Percentiles rank a stretch among this genome's conserved stretches.
These are phyloP conservation scores for Ehretia macrophylla DNA, from an alignment of 257 asterid genomes.

Conservation along the genomic window DNA sequence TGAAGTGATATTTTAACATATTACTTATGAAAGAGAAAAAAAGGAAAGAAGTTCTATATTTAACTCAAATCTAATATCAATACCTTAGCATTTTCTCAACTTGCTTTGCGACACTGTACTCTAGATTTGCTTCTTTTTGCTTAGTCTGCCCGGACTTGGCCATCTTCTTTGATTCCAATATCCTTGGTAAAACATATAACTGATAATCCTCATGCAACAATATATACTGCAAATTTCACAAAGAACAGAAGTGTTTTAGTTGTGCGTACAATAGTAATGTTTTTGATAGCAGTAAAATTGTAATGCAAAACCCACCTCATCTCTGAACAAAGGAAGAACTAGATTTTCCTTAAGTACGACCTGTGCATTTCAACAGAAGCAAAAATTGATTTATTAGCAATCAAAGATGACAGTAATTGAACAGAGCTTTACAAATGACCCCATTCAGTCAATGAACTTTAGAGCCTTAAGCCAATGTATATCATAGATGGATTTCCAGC, in stretches of 20 bases:
- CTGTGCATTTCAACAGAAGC: conserved; percentile 38
- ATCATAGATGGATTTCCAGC: too few relatives aligned
- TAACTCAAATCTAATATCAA: conserved; percentile 14
- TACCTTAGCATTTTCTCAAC: conserved; percentile 99
- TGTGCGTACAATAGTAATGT: conserved; percentile 1
- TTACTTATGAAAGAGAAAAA: background rate
- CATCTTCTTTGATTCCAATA: conserved; percentile 93
- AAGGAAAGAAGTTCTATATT: conserved; percentile 12
- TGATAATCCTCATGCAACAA: conserved; percentile 95
- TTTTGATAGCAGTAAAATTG: background rate
- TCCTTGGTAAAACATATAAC: conserved; percentile 76
- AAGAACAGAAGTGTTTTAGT: conserved; percentile 11
- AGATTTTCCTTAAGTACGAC: conserved; percentile 94
- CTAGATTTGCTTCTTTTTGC: conserved; percentile 98
- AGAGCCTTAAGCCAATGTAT: background rate
- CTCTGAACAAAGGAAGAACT: conserved; percentile 82
- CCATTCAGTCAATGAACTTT: too few relatives aligned
- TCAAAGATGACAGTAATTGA: background rate
- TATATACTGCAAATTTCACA: conserved; percentile 53
- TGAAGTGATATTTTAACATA: too few relatives aligned
- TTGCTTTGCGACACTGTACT: conserved; percentile 99
- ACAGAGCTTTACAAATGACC: too few relatives aligned
- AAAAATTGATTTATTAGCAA: conserved; percentile 15
- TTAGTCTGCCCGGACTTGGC: conserved; percentile 94
- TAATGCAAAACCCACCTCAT: conserved; percentile 67